A percentile compares a stretch with the other conserved stretches of the same genome.
phyloP scores from a whole-genome alignment of 352 stramenopile species.

The Thraustotheca clavata region DNA sequence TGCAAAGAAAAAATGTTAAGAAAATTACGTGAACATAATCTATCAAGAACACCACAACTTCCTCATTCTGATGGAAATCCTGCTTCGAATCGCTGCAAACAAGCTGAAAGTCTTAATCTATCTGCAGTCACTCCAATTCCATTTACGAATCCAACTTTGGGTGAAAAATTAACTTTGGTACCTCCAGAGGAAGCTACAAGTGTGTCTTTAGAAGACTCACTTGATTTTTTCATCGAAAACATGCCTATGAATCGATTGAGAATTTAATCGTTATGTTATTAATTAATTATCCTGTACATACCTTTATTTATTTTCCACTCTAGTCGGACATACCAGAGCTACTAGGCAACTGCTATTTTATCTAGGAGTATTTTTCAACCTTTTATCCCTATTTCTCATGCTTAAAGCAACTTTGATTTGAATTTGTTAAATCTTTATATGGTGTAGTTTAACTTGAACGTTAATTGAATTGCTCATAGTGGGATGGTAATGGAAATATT shows the following conservation, averaged over 20 bases:
- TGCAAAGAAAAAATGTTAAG: constrained; percentile 70
- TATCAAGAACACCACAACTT: too few relatives aligned
- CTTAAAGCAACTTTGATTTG: not conserved
- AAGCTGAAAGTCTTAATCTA: not conserved
- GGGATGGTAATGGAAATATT: too few relatives aligned
- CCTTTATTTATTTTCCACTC: too few relatives aligned
- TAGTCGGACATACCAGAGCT: too few relatives aligned
- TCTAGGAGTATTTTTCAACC: not conserved
- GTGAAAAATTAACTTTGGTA: not conserved
- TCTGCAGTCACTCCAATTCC: not conserved
- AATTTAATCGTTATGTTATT: not conserved
- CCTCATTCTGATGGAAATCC: not conserved
- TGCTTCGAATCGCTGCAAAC: not conserved
- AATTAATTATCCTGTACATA: too few relatives aligned
- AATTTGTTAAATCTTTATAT: not conserved
- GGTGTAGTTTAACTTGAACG: not conserved
- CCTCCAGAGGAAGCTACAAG: not conserved
- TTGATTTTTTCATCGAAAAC: not conserved
- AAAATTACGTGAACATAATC: not conserved
- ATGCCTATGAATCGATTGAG: not conserved
- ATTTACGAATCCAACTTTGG: not conserved
- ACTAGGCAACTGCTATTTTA: not conserved
- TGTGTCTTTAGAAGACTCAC: not conserved
- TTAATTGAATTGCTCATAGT: too few relatives aligned
- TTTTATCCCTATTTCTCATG: not conserved